A percentile compares a stretch with the other conserved stretches of the same genome.
These are phyloP conservation scores for Aphanomyces euteiches DNA, from an alignment of 352 stramenopile genomes.

Conservation along the genomic window DNA sequence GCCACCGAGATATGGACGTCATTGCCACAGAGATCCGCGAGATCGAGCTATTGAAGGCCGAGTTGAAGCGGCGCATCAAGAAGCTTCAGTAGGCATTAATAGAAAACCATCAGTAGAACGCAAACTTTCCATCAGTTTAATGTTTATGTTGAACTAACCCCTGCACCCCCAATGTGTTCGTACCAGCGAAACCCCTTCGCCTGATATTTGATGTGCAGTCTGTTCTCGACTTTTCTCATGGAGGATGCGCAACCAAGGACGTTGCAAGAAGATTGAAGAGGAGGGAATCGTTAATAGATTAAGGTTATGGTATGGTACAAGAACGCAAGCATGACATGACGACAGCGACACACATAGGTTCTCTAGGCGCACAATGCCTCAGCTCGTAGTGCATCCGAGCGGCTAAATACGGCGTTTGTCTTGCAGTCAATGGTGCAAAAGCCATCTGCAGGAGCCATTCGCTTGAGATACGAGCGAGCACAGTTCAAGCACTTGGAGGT, in stretches of 20 bases:
- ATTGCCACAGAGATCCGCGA: conserved; percentile 17
- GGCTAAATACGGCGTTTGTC: conserved; percentile 50
- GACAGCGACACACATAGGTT: neutral
- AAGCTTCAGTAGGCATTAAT: neutral
- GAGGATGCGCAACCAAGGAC: no score
- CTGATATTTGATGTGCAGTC: no score
- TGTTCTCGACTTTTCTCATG: no score
- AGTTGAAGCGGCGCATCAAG: conserved; percentile 22
- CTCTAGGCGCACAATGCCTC: conserved; percentile 24
- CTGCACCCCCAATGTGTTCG: no score
- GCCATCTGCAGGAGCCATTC: conserved; percentile 51
- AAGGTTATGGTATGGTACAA: conserved; percentile 16
- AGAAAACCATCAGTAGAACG: no score
- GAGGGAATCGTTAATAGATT: neutral
- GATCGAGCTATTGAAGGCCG: conserved; percentile 21
- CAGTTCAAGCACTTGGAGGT: conserved; percentile 81
- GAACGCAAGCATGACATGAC: conserved; percentile 21
- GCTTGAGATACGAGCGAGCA: conserved; percentile 64
- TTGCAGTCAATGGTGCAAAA: conserved; percentile 88
- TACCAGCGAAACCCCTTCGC: no score
- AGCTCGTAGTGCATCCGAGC: conserved; percentile 14
- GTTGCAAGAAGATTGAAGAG: no score
- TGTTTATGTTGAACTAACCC: no score
- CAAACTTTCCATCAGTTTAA: no score
- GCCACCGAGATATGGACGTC: conserved; percentile 9